Conservation (phyloP, 805 yeast genomes). For the Candida rishiriensis region DNA sequence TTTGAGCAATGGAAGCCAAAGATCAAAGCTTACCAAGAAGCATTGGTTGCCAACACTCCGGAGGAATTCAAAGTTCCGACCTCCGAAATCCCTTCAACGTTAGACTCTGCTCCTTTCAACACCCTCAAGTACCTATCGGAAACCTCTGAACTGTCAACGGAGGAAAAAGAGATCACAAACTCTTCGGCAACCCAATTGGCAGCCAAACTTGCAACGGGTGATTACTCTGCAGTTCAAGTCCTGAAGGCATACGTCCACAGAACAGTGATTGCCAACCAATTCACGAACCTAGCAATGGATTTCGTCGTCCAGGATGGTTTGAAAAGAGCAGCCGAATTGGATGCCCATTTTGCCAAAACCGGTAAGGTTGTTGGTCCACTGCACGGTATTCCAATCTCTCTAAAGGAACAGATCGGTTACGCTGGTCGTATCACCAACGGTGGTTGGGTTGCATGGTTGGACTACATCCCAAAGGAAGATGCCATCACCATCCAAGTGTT, state of each 20-base stretch:
- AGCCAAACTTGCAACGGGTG: conserved; percentile 40
- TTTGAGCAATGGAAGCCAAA: conserved; percentile 44
- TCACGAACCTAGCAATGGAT: conserved; percentile 48
- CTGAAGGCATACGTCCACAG: conserved; percentile 61
- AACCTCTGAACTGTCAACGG: conserved; percentile 26
- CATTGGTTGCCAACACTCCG: conserved; percentile 20
- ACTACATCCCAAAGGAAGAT: conserved; percentile 42
- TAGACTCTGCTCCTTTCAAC: conserved; percentile 33
- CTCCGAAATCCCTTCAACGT: conserved; percentile 29
- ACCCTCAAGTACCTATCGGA: conserved; percentile 33
- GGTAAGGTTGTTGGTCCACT: conserved; percentile 60
- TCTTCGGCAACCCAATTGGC: conserved; percentile 39
- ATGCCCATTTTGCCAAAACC: conserved; percentile 43
- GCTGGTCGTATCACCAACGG: conserved; percentile 54
- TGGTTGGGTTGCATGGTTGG: conserved; percentile 51
- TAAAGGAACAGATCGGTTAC: conserved; percentile 60
- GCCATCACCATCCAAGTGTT: conserved; percentile 45
- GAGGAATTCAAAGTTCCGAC: conserved; percentile 28
- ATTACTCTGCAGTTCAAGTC: conserved; percentile 46
- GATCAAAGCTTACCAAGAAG: conserved; percentile 37
- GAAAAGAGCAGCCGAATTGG: conserved; percentile 50
- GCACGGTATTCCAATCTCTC: conserved; percentile 65
- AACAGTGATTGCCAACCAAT: conserved; percentile 60
- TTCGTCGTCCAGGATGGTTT: conserved; percentile 64
- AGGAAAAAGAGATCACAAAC: conserved; percentile 42